Base-by-base conservation (phyloP, 1,284 basidiomycete species). In the Tylopilus orsonianus region DNA sequence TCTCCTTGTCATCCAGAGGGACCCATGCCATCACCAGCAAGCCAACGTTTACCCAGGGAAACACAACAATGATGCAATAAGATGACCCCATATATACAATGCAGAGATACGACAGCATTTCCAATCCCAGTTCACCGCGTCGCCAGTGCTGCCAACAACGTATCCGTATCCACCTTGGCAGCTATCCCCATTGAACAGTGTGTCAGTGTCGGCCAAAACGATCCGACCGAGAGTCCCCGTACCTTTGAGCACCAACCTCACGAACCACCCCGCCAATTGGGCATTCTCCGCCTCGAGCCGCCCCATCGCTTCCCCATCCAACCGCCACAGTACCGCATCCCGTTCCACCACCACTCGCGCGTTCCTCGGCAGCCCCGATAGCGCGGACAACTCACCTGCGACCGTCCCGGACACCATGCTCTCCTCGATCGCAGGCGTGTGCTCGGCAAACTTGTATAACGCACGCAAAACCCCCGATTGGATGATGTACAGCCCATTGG, bases 341-440 rank as follows among this genome's bases (percentile, higher is more conserved):
- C 83, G 76, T 67, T 96, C 94, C 2, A 87, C 91, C 0, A 86
- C 73, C 20, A 90, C 90, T 3, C 85, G 91, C n/a, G 92, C 87
- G 64, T 96, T 97, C 40, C 94, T 74, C 19, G 79, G 75, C 33
- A 85, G 75, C 14, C 83, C 83, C 8, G 90, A 84, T 20, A 97
- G 70, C 30, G 87, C 87, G 0, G 88, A 87, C 46, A 97, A 69
- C 67, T 97, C 94, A 1, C 94, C 94, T 2, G 93, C 91, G 5
- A 96, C 72, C 0, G 92, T 92, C 1, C 93, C 93, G 2, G 93
- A 85, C 0, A 96, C 90, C 93, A 96, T 97, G 5, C 87, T 90
- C 70, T 93, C 90, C 60, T 90, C 85, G 39, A 92, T 81, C 9
- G 71, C 67, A 23, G 79, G 77, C 7, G 78, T 73, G 55, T 87